phyloP scores from a whole-genome alignment of 75 land plant genomes.

The Adiantum capillusveneris region DNA sequence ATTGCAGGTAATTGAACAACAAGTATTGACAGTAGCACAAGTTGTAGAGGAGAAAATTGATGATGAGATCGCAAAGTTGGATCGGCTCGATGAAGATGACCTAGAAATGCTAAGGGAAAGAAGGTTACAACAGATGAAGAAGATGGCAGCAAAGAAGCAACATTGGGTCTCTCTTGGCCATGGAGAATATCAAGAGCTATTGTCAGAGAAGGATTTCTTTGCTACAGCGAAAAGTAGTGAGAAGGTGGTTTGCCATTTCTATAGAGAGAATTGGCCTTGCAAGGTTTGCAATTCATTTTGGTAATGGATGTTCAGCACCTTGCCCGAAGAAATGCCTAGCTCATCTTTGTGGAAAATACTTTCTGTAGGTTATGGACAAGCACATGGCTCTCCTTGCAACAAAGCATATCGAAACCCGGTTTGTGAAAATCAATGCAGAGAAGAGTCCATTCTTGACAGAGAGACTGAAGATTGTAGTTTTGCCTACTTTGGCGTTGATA shows the following conservation, averaged over 20 bases:
- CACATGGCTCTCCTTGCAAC: constrained; percentile 71
- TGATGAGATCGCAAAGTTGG: constrained; percentile 72
- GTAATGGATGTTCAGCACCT: neutral
- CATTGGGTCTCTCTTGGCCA: constrained; percentile 84
- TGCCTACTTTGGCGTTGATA: constrained; percentile 91
- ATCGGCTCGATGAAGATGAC: constrained; percentile 55
- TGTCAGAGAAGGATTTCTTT: constrained; percentile 88
- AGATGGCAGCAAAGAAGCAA: constrained; percentile 63
- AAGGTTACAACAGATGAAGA: constrained; percentile 70
- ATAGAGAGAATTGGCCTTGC: constrained; percentile 98
- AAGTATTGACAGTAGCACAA: constrained; percentile 79
- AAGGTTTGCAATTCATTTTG: constrained; percentile 54
- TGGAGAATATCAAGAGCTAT: constrained; percentile 86
- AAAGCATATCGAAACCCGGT: constrained; percentile 92
- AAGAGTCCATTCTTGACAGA: constrained; percentile 94
- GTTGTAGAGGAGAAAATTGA: constrained; percentile 91
- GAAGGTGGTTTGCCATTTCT: constrained; percentile 95
- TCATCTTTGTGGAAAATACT: too few relatives aligned
- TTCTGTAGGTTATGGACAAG: constrained; percentile 88
- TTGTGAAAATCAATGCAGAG: constrained; percentile 94
- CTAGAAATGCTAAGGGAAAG: constrained; percentile 64
- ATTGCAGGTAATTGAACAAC: constrained; percentile 71
- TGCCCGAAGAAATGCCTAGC: too few relatives aligned
- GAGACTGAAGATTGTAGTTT: constrained; percentile 73
- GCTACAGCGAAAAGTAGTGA: constrained; percentile 84